Conservation (phyloP, 495 filamentous ascomycete genomes). For the Annulohypoxylon moriforme region DNA sequence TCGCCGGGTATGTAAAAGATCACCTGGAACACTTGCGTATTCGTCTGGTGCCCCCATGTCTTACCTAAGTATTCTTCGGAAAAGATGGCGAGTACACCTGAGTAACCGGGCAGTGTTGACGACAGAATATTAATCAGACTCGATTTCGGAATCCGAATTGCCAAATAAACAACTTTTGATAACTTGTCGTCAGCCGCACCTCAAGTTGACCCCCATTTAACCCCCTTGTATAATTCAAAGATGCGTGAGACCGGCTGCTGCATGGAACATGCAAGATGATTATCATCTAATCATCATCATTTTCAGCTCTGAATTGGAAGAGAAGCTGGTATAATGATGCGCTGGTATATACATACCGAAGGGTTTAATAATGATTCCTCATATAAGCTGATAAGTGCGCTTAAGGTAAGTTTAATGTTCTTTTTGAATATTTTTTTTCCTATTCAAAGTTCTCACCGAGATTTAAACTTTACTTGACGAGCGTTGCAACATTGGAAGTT, state of each 20-base stretch:
- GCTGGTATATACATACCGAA: neutral
- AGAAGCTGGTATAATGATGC: conserved; percentile 13
- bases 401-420: neutral
- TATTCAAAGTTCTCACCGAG: neutral
- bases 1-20: conserved; percentile 14
- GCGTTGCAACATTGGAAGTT: neutral
- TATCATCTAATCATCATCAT: conserved; percentile 3
- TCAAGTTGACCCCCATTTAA: neutral
- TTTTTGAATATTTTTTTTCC: neutral
- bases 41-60: conserved; percentile 6
- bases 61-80: neutral
- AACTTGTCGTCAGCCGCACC: neutral
- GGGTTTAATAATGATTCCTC: neutral
- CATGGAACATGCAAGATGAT: conserved; percentile 19
- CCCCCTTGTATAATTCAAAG: neutral
- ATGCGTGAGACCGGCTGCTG: conserved; percentile 22
- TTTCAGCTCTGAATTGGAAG: conserved; percentile 6
- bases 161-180: neutral
- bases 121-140: conserved; percentile 15
- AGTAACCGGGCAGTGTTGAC: conserved; percentile 17
- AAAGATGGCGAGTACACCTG: neutral
- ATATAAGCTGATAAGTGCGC: neutral
- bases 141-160: conserved; percentile 1
- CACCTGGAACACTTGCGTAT: conserved; percentile 30
- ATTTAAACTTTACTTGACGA: neutral